Conservation (phyloP, 805 yeast genomes). For the Saccharomycopsis fibuligera region DNA sequence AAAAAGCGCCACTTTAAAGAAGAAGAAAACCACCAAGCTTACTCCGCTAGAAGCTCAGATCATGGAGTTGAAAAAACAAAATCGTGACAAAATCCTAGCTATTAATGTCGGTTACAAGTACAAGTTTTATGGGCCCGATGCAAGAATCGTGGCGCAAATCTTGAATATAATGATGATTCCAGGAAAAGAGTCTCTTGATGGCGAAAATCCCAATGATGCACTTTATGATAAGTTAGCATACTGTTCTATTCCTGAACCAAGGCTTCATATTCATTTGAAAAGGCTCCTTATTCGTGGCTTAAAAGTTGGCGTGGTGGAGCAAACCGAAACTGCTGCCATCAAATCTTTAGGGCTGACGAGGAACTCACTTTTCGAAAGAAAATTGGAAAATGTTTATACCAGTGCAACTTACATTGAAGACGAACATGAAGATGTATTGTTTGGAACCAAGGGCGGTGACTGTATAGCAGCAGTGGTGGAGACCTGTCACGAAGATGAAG, state of each 20-base stretch:
- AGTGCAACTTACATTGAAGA: slow-evolving; percentile 73
- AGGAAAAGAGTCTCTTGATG: slow-evolving; percentile 54
- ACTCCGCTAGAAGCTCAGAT: slow-evolving; percentile 83
- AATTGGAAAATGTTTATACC: slow-evolving; percentile 68
- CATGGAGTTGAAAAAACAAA: slow-evolving; percentile 50
- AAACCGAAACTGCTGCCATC: slow-evolving; percentile 72
- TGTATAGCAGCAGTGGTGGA: slow-evolving; percentile 44
- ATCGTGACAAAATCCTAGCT: slow-evolving; percentile 67
- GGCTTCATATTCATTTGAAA: slow-evolving; percentile 71
- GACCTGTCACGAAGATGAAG: slow-evolving; percentile 20
- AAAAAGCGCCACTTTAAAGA: not conserved
- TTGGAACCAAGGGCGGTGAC: slow-evolving; percentile 29
- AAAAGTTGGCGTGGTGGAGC: slow-evolving; percentile 84
- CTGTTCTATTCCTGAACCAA: slow-evolving; percentile 75
- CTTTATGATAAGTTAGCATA: slow-evolving; percentile 62
- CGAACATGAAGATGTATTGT: slow-evolving; percentile 23
- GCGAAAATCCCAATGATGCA: slow-evolving; percentile 39
- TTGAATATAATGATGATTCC: slow-evolving; percentile 67
- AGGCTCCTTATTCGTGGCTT: slow-evolving; percentile 63
- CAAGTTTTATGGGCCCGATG: slow-evolving; percentile 83
- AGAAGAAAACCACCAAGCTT: slow-evolving; percentile 27
- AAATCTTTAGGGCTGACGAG: slow-evolving; percentile 50
- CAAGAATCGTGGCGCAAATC: slow-evolving; percentile 57
- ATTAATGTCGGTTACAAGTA: slow-evolving; percentile 91
- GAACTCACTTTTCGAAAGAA: slow-evolving; percentile 56